Evolutionary conservation across 2,329 filamentous ascomycete genomes (phyloP).

Genomic region (Aspergillus eucalypticola): DNA sequence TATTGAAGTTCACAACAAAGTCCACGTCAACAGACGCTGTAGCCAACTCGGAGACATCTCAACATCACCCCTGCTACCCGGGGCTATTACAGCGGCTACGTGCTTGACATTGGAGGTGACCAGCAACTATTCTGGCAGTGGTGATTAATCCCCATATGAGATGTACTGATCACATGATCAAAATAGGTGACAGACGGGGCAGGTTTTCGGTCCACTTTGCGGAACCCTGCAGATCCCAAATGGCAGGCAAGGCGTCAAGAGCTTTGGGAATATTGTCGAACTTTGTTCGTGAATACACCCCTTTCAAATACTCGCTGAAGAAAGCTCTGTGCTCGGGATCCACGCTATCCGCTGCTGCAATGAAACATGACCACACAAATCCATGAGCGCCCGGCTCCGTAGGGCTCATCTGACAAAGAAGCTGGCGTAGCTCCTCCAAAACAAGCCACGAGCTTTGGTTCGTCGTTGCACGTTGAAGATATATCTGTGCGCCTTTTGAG

Average conservation of each 20-base stretch:
- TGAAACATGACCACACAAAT: constrained; percentile 46
- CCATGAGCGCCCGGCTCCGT: constrained; percentile 38
- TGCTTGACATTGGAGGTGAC: too few relatives aligned
- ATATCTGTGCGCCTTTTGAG: constrained; percentile 26
- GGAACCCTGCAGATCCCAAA: constrained; percentile 32
- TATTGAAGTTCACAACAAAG: too few relatives aligned
- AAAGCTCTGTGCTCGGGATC: constrained; percentile 38
- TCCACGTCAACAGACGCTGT: too few relatives aligned
- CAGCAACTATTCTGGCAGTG: too few relatives aligned
- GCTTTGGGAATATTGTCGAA: constrained; percentile 45
- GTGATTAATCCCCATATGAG: too few relatives aligned
- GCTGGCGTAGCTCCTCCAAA: constrained; percentile 35
- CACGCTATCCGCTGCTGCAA: constrained; percentile 43
- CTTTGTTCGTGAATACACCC: constrained; percentile 34
- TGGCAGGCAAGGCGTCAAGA: constrained; percentile 33
- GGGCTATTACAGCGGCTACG: too few relatives aligned
- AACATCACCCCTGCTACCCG: too few relatives aligned
- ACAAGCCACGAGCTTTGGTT: constrained; percentile 17
- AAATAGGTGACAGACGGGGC: constrained; percentile 12
- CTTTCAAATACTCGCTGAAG: constrained; percentile 33
- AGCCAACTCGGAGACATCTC: too few relatives aligned
- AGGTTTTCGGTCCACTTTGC: constrained; percentile 22
- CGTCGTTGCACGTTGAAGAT: constrained; percentile 20
- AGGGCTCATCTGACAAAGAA: constrained; percentile 30
- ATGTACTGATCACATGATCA: constrained; percentile 16